Evolutionary conservation across 1,284 basidiomycete species (phyloP), one percentile per base, ranked within the genome.

Genomic region (Singerocomus inundabilis): DNA sequence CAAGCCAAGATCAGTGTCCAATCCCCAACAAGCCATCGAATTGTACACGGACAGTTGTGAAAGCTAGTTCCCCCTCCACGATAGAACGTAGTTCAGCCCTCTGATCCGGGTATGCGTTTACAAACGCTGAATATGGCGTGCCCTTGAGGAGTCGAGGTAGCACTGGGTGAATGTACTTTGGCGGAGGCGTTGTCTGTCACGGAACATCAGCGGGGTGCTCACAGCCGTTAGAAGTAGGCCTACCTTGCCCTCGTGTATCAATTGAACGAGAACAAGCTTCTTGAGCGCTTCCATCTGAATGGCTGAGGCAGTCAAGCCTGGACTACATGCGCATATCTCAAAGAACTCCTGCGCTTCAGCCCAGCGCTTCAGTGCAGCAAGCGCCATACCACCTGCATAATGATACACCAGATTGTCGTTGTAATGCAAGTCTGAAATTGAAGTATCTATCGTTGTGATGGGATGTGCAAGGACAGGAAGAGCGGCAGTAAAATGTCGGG

Each of bases 211-310:
- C 6, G 5, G 15, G 30, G 24, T n/a, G 32, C 3, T 5, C 18
- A 6, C 13, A 15, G 2, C 8, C 26, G 12, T 3, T 11, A 5
- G 33, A 33, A 3, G 6, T 1, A 38, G 46, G 50, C 72, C 29
- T 29, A 85, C 84, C 72, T 82, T 81, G 32, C 90, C 91, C 51
- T 82, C 75, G 13, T 78, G 70, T 44, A 93, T 85, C 25, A 93
- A 69, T 60, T 92, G 89, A 7, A 91, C 77, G 6, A 93, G 72
- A 8, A 80, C 69, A 34, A 91, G 70, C 69, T 93, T 92, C 74
- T 94, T 94, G 62, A 87, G 74, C 0, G 91, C 91, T 59, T 93
- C 91, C 57, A 92, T 67, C 64, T 95, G 92, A 6, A 94, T 74
- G 4, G 85, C 82, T 1, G 82, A 78, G 0, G 83, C 79, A 1